A percentile compares a stretch with the other conserved stretches of the same genome.
These are phyloP conservation scores for Tetraselmis chui DNA, from an alignment of 139 green algal genomes.

Conservation along the genomic window DNA sequence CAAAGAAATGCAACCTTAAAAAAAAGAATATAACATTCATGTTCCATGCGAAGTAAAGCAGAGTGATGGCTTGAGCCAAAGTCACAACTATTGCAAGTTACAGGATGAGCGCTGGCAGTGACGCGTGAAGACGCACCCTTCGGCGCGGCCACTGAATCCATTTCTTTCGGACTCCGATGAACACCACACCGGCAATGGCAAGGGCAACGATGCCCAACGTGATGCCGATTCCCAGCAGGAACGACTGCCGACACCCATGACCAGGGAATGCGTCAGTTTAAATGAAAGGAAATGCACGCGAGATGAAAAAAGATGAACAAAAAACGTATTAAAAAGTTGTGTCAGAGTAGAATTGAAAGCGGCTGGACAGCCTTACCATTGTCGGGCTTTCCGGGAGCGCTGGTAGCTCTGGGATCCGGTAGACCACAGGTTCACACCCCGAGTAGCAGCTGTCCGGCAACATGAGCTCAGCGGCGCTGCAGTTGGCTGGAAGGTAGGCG, in stretches of 20 bases:
- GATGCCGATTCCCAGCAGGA: background rate
- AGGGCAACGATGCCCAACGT: background rate
- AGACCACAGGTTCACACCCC: background rate
- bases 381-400: background rate
- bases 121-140: background rate
- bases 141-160: background rate
- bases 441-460: background rate
- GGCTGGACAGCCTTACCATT: background rate
- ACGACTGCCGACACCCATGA: background rate
- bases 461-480: background rate
- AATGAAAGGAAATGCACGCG: no score
- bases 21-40: no score
- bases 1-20: no score
- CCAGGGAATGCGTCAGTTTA: no score
- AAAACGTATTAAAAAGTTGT: no score
- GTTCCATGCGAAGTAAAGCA: no score
- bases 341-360: no score
- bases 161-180: background rate
- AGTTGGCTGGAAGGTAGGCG: background rate
- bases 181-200: background rate
- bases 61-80: no score
- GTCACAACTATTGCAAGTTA: no score
- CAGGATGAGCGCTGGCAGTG: no score
- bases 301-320: no score
- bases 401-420: no score